Conservation (phyloP, 2,329 filamentous ascomycete species). For the Truncatella angustata region DNA sequence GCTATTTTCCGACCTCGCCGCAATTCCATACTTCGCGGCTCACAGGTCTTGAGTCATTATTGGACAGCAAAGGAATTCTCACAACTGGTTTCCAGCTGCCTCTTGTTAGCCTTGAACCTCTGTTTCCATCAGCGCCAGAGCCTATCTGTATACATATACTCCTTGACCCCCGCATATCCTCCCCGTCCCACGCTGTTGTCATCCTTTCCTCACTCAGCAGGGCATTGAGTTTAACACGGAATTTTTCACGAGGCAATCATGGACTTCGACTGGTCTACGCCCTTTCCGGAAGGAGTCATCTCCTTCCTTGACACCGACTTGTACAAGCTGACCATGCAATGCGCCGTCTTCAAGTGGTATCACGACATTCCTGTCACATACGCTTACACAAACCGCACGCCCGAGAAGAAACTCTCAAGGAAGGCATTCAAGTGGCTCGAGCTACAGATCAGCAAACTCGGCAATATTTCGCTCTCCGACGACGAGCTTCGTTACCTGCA, state of each 20-base stretch:
- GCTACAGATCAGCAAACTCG: conserved; percentile 80
- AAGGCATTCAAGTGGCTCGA: conserved; percentile 83
- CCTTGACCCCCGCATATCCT: no score
- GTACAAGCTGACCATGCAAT: conserved; percentile 99
- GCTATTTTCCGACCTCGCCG: conserved; percentile 1
- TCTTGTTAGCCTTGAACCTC: no score
- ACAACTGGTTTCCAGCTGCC: no score
- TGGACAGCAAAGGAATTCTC: no score
- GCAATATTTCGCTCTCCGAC: conserved; percentile 72
- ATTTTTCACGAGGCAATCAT: conserved; percentile 33
- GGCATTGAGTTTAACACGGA: not conserved
- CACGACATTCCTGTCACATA: conserved; percentile 81
- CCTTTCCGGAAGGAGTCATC: conserved; percentile 72
- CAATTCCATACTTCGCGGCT: no score
- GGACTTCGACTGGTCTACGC: conserved; percentile 66
- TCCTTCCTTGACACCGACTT: conserved; percentile 81
- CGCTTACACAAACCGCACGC: conserved; percentile 91
- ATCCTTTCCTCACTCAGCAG: no score
- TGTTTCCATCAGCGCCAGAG: no score
- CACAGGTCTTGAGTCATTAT: no score
- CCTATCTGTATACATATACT: no score
- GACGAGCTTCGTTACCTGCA: conserved; percentile 81
- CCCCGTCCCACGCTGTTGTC: no score
- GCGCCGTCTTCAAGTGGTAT: conserved; percentile 90
- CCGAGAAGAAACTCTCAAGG: conserved; percentile 85